Evolutionary conservation across 2,329 filamentous ascomycete genomes (phyloP).

Genomic region (Leptographium wingfieldii): DNA sequence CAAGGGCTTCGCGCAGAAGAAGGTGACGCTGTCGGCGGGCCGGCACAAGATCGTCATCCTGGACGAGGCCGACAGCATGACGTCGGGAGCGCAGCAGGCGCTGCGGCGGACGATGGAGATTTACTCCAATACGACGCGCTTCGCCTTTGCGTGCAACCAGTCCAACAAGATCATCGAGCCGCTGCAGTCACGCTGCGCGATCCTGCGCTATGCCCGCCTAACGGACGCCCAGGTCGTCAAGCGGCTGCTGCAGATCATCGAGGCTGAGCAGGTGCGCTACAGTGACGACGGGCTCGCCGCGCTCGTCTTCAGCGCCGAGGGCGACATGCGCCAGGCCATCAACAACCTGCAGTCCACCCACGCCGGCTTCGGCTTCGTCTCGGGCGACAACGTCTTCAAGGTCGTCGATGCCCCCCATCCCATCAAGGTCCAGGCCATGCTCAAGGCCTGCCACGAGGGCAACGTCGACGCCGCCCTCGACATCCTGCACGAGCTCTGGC

Average conservation of each 20-base stretch:
- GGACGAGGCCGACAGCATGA: conserved; percentile 98
- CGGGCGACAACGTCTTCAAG: conserved; percentile 92
- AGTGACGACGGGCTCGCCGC: conserved; percentile 90
- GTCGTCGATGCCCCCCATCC: conserved; percentile 96
- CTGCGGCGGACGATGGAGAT: conserved; percentile 97
- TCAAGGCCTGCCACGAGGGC: conserved; percentile 90
- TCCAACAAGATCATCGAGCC: conserved; percentile 99
- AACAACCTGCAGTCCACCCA: conserved; percentile 93
- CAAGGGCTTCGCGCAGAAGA: conserved; percentile 98
- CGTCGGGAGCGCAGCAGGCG: conserved; percentile 88
- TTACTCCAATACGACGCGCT: conserved; percentile 89
- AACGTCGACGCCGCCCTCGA: conserved; percentile 83
- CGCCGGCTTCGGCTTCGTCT: conserved; percentile 94
- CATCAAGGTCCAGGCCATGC: conserved; percentile 96
- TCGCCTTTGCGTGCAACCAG: conserved; percentile 97
- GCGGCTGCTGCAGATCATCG: conserved; percentile 80
- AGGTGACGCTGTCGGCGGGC: conserved; percentile 83
- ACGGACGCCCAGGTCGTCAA: conserved; percentile 90
- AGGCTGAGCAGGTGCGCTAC: conserved; percentile 81
- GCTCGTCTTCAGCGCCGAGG: conserved; percentile 93
- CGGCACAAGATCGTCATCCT: conserved; percentile 95
- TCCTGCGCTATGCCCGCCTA: conserved; percentile 82
- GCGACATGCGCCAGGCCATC: conserved; percentile 97
- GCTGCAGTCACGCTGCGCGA: conserved; percentile 92
- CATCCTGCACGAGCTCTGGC: conserved; percentile 80